A percentile compares a stretch with the other conserved stretches of the same genome.
Evolutionary conservation across 2,329 filamentous ascomycete genomes (phyloP).

Genomic region (Hirsutella rhossiliensis): DNA sequence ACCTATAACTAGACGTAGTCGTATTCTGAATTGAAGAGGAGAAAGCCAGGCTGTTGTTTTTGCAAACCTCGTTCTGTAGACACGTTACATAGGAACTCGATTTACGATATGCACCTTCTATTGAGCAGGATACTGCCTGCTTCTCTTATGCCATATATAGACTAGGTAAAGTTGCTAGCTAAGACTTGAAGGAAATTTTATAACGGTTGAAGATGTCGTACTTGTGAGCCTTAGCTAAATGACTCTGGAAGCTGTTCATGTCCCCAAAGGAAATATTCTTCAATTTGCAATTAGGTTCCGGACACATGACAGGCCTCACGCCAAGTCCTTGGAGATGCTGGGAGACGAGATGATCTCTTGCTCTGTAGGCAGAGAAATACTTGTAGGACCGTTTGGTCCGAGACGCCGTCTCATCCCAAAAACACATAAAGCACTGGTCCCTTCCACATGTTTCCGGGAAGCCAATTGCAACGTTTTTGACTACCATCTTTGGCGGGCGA

Average conservation of each 20-base stretch:
- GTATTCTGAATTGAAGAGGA: too few relatives aligned
- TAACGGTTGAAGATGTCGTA: background rate
- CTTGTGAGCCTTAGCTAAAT: background rate
- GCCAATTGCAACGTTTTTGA: background rate
- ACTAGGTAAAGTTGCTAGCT: background rate
- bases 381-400: background rate
- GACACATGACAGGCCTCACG: background rate
- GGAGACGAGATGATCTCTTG: background rate
- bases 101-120: too few relatives aligned
- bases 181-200: background rate
- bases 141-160: too few relatives aligned
- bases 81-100: too few relatives aligned
- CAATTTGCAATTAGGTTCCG: background rate
- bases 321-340: background rate
- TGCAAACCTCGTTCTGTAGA: too few relatives aligned
- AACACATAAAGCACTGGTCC: background rate
- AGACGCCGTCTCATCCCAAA: background rate
- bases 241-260: background rate
- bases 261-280: background rate
- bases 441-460: background rate
- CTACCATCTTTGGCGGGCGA: background rate
- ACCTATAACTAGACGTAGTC: too few relatives aligned
- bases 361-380: background rate
- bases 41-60: too few relatives aligned
- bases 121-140: too few relatives aligned